Percentiles rank a stretch among this genome's conserved stretches.
These are phyloP conservation scores for Botrytis deweyae DNA, from an alignment of 2,329 filamentous ascomycete genomes.

Conservation along the genomic window DNA sequence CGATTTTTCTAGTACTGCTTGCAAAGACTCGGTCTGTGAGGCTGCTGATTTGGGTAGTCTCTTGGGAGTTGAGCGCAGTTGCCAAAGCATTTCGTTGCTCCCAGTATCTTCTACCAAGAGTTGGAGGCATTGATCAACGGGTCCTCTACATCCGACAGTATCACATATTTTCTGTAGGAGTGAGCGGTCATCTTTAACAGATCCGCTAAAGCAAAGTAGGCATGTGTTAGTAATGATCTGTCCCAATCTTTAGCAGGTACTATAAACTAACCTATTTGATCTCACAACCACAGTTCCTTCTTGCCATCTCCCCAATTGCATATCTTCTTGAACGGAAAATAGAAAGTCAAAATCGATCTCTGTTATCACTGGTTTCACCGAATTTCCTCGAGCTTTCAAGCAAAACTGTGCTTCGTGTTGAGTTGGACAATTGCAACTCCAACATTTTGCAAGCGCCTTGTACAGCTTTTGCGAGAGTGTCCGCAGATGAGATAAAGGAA, in stretches of 20 bases:
- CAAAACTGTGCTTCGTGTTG: conserved; percentile 10
- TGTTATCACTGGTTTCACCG: neutral
- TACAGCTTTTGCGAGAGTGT: conserved; percentile 8
- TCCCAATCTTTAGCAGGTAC: neutral
- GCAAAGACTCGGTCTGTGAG: neutral
- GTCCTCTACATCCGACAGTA: neutral
- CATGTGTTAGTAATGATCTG: neutral
- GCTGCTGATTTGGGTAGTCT: neutral
- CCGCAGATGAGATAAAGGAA: neutral
- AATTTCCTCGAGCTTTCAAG: conserved; percentile 5
- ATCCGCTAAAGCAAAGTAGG: neutral
- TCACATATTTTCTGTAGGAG: conserved; percentile 8
- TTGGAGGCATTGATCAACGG: conserved; percentile 10
- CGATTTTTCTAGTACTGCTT: neutral
- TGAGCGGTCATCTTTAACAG: neutral
- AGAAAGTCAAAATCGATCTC: conserved; percentile 9
- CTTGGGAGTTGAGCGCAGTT: conserved; percentile 6
- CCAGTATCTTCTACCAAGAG: conserved; percentile 8
- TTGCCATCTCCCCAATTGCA: conserved; percentile 7
- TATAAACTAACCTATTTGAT: neutral
- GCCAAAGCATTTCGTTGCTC: conserved; percentile 3
- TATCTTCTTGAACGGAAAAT: conserved; percentile 6
- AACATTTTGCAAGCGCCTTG: neutral
- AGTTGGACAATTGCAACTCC: neutral
- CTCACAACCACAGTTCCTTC: conserved; percentile 3